phyloP scores from a whole-genome alignment of 495 filamentous ascomycete genomes.

The Penicillium coffeae region DNA sequence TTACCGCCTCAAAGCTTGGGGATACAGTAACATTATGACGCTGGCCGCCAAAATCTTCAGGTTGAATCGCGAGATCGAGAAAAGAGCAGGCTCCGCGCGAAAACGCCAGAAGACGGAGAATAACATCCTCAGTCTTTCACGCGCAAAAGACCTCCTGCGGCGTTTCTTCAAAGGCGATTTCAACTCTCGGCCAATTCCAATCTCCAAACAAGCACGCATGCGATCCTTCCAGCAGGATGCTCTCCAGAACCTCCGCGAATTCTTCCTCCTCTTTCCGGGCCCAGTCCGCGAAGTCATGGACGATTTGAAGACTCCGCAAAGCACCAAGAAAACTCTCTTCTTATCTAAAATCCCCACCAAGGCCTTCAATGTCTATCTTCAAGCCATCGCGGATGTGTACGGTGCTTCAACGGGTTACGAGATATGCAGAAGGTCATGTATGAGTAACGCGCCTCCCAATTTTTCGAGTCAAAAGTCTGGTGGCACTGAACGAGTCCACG shows the following conservation, averaged over 20 bases:
- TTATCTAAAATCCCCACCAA: slow-evolving; percentile 27
- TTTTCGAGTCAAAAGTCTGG: not conserved
- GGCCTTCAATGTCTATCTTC: slow-evolving; percentile 48
- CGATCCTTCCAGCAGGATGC: slow-evolving; percentile 25
- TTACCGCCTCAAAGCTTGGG: slow-evolving; percentile 40
- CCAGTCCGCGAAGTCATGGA: slow-evolving; percentile 17
- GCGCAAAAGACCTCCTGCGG: slow-evolving; percentile 32
- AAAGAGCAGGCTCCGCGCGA: slow-evolving; percentile 1
- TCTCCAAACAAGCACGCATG: slow-evolving; percentile 13
- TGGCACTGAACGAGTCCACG: too few species aligned
- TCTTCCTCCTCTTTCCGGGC: slow-evolving; percentile 27
- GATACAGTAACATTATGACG: slow-evolving; percentile 41
- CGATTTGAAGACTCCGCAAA: too few species aligned
- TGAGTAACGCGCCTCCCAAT: not conserved
- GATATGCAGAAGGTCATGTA: not conserved
- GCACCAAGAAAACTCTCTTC: slow-evolving; percentile 6
- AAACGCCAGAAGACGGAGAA: slow-evolving; percentile 6
- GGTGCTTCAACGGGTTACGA: slow-evolving; percentile 17
- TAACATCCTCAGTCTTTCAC: slow-evolving; percentile 8
- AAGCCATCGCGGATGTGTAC: slow-evolving; percentile 42
- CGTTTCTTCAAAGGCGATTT: slow-evolving; percentile 34
- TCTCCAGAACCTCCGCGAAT: slow-evolving; percentile 19
- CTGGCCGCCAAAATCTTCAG: slow-evolving; percentile 42
- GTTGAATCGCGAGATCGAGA: slow-evolving; percentile 24
- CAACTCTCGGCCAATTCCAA: slow-evolving; percentile 6